These are phyloP conservation scores for Aspergillus sp. DNA, from an alignment of 2,329 filamentous ascomycete genomes.

Conservation along the genomic window DNA sequence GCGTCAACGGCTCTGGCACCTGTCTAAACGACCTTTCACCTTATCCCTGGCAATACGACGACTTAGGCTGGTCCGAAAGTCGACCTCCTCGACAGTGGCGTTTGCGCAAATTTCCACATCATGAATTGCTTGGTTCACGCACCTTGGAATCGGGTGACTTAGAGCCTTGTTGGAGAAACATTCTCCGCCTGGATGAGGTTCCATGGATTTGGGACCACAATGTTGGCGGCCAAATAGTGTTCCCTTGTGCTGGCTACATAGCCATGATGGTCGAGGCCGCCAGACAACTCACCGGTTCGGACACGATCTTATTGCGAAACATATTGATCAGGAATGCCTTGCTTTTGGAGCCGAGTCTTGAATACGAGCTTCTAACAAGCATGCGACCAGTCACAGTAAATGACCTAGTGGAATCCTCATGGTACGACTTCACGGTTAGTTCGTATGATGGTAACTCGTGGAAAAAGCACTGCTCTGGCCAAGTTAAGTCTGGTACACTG, in stretches of 20 bases:
- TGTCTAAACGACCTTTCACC: constrained; percentile 35
- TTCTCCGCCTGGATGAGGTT: constrained; percentile 31
- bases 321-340: not conserved
- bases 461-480: constrained; percentile 17
- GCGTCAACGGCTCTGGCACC: not conserved
- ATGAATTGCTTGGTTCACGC: constrained; percentile 28
- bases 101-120: constrained; percentile 25
- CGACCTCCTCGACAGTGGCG: constrained; percentile 24
- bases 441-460: constrained; percentile 2
- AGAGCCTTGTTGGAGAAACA: constrained; percentile 49
- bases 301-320: constrained; percentile 1
- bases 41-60: constrained; percentile 48
- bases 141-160: constrained; percentile 21
- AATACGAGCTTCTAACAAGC: constrained; percentile 18
- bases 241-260: constrained; percentile 14
- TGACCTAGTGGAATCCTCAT: constrained; percentile 11
- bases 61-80: constrained; percentile 43
- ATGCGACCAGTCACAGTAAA: constrained; percentile 8
- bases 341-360: not conserved
- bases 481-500: not conserved
- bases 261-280: constrained; percentile 14
- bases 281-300: constrained; percentile 9
- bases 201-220: constrained; percentile 18
- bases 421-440: constrained; percentile 18
- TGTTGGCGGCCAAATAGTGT: constrained; percentile 8